A percentile compares a stretch with the other conserved stretches of the same genome.
phyloP scores from a whole-genome alignment of 2,329 filamentous ascomycete species.

The Daldinia eschscholtzii region DNA sequence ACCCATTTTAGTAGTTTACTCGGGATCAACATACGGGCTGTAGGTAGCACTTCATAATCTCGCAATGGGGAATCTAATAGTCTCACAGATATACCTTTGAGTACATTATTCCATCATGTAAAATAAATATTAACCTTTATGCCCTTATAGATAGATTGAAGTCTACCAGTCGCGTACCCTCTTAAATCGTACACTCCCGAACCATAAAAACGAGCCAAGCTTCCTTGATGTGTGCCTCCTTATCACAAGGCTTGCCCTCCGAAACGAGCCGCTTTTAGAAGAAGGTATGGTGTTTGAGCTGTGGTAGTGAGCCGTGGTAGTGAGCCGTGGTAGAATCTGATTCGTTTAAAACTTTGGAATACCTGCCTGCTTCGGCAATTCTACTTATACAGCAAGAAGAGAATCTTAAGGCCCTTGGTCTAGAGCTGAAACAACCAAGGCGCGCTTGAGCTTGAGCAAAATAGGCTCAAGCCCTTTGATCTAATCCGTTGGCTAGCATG shows the following conservation, averaged over 20 bases:
- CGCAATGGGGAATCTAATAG: not conserved
- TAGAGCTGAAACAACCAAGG: not conserved
- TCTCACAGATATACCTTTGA: not conserved
- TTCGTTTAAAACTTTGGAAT: not conserved
- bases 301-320: not conserved
- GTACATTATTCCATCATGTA: not conserved
- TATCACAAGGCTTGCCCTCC: not conserved
- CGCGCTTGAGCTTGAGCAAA: not conserved
- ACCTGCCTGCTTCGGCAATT: slow-evolving; percentile 5
- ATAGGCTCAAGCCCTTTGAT: not conserved
- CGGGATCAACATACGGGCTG: not conserved
- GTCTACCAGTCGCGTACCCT: not conserved
- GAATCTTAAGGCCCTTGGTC: not conserved
- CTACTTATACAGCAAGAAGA: not conserved
- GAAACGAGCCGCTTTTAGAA: not conserved
- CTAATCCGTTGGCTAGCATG: not conserved
- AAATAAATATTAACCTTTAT: not conserved
- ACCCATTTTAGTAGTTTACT: not conserved
- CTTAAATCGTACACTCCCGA: not conserved
- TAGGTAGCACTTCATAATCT: not conserved
- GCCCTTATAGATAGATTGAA: not conserved
- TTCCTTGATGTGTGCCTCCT: not conserved
- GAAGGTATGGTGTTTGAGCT: not conserved
- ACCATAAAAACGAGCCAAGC: not conserved
- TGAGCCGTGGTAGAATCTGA: not conserved